Percentiles rank a stretch among this genome's conserved stretches.
Conservation (phyloP, 345 rosid species). For the Mercurialis annua region DNA sequence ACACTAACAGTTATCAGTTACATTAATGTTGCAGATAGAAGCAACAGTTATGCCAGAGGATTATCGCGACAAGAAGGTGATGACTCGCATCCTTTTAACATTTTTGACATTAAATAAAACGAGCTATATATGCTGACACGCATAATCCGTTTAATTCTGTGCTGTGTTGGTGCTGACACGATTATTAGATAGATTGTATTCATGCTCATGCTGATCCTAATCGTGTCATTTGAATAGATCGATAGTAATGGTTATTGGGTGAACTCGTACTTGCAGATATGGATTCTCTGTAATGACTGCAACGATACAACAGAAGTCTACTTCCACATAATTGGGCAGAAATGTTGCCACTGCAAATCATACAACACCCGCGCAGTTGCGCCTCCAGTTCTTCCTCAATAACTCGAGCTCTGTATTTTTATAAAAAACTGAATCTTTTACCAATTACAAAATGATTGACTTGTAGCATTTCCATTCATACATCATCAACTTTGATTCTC, state of each 20-base stretch:
- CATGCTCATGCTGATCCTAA: no score
- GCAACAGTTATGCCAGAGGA: conserved; percentile 86
- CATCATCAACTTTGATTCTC: not conserved
- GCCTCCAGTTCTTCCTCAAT: conserved; percentile 83
- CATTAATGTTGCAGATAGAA: conserved; percentile 54
- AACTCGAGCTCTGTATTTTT: conserved; percentile 14
- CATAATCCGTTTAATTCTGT: no score
- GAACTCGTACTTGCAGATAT: conserved; percentile 51
- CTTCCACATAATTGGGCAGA: conserved; percentile 88
- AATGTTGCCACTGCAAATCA: conserved; percentile 88
- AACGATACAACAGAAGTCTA: conserved; percentile 88
- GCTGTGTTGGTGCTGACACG: no score
- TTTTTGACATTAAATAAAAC: no score
- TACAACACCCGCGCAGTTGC: conserved; percentile 82
- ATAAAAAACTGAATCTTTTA: not conserved
- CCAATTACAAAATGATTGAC: not conserved
- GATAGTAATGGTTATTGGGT: no score
- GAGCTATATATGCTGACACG: no score
- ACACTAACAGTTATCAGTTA: conserved; percentile 1
- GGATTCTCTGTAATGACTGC: conserved; percentile 98
- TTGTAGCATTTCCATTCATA: not conserved
- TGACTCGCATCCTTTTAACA: conserved; percentile 2
- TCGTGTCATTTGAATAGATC: no score
- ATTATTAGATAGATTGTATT: no score
- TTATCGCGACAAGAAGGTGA: conserved; percentile 80